A percentile compares a stretch with the other conserved stretches of the same genome.
Conservation (phyloP, 139 green algal species). For the Micractinium conductrix region DNA sequence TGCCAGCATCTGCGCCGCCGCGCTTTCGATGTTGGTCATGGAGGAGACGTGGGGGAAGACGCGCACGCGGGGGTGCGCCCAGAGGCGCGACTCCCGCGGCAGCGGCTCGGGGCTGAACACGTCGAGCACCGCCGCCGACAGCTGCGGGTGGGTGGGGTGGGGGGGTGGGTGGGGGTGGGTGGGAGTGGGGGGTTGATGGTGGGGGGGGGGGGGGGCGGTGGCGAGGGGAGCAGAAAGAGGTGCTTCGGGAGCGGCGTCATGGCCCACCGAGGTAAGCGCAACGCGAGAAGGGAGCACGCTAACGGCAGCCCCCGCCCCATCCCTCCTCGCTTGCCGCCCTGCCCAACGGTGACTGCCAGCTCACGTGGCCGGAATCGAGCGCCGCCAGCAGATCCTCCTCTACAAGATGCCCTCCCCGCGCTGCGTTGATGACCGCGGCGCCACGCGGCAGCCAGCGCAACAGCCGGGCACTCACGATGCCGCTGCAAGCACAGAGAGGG, state of each 20-base stretch:
- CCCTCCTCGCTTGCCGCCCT: too few species aligned
- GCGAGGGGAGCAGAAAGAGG: too few species aligned
- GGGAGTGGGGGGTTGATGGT: too few species aligned
- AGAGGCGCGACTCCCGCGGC: slow-evolving; percentile 56
- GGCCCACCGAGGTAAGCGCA: too few species aligned
- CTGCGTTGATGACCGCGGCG: slow-evolving; percentile 62
- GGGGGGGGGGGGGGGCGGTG: too few species aligned
- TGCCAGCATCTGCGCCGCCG: slow-evolving; percentile 40
- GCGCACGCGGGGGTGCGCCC: slow-evolving; percentile 58
- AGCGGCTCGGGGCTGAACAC: slow-evolving; percentile 68
- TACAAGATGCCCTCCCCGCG: slow-evolving; percentile 60
- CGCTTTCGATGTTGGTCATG: slow-evolving; percentile 58
- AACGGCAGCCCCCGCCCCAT: too few species aligned
- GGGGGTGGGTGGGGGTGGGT: too few species aligned
- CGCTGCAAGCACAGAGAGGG: slow-evolving; percentile 8
- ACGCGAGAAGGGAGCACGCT: too few species aligned
- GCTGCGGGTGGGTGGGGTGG: neutral
- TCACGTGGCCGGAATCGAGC: slow-evolving; percentile 41
- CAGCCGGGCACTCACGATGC: slow-evolving; percentile 59
- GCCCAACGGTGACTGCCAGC: too few species aligned
- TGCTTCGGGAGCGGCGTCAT: too few species aligned
- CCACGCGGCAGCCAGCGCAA: slow-evolving; percentile 59
- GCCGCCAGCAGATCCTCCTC: slow-evolving; percentile 59
- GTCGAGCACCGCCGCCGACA: slow-evolving; percentile 58
- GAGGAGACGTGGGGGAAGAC: slow-evolving; percentile 71